Evolutionary conservation across 257 asterid genomes (phyloP).

Genomic region (Leonotis leonurus): DNA sequence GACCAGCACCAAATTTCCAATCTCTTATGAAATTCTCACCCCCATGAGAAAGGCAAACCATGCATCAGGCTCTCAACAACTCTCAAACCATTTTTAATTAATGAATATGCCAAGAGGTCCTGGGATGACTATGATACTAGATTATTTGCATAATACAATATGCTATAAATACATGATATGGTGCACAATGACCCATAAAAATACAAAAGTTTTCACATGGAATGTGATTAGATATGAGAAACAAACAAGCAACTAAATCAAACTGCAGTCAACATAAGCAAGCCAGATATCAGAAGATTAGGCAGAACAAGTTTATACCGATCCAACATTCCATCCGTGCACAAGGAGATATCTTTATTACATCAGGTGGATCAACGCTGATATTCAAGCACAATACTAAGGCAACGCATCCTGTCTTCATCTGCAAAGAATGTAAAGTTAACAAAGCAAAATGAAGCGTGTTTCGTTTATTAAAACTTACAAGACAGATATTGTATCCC

Average conservation of each 20-base stretch:
- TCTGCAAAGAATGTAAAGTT: constrained; percentile 51
- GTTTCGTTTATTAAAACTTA: neutral
- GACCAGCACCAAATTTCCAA: neutral
- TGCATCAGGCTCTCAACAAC: neutral
- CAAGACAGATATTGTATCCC: neutral
- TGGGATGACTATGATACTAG: neutral
- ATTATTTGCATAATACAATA: neutral
- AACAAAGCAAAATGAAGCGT: neutral
- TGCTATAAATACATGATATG: neutral
- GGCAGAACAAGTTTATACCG: constrained; percentile 45
- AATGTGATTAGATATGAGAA: neutral
- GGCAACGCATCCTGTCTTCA: constrained; percentile 99
- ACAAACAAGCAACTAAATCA: neutral
- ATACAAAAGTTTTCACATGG: neutral
- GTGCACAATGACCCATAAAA: neutral
- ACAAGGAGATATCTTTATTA: constrained; percentile 98
- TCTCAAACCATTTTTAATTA: neutral
- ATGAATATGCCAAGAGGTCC: neutral
- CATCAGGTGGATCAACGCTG: constrained; percentile 97
- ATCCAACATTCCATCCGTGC: constrained; percentile 99
- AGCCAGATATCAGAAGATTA: neutral
- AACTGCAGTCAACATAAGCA: neutral
- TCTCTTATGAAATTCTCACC: neutral
- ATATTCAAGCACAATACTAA: constrained; percentile 93
- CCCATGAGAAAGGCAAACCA: neutral